phyloP scores from a whole-genome alignment of 2,329 filamentous ascomycete species.

The Capronia epimyces region DNA sequence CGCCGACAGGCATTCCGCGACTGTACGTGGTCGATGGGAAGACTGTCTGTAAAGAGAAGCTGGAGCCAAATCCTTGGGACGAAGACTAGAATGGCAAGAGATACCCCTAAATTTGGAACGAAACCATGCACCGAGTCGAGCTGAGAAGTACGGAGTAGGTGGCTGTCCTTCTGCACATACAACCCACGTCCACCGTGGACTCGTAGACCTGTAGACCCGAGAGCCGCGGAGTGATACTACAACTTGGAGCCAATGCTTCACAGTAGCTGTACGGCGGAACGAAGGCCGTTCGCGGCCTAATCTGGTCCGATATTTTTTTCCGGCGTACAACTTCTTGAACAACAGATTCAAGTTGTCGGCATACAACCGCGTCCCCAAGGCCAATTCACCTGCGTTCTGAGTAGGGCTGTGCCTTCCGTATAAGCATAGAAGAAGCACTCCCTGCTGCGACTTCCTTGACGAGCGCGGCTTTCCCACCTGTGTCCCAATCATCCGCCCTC shows the following conservation, averaged over 20 bases:
- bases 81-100: not conserved
- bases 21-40: slow-evolving; percentile 20
- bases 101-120: not conserved
- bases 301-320: not conserved
- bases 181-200: too few species aligned
- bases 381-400: too few species aligned
- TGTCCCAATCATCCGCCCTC: not conserved
- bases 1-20: slow-evolving; percentile 17
- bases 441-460: not conserved
- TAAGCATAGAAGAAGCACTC: too few species aligned
- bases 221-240: not conserved
- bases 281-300: not conserved
- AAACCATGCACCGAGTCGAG: too few species aligned
- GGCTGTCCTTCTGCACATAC: too few species aligned
- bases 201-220: not conserved
- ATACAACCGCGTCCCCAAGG: too few species aligned
- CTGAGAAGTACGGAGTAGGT: too few species aligned
- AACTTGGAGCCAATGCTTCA: not conserved
- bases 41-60: slow-evolving; percentile 21
- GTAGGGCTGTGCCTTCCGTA: too few species aligned
- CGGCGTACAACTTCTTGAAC: not conserved
- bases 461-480: not conserved
- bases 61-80: slow-evolving; percentile 17
- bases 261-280: not conserved
- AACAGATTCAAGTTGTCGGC: not conserved